phyloP scores from a whole-genome alignment of 2,329 filamentous ascomycete genomes.

The Westerdykella ornata region DNA sequence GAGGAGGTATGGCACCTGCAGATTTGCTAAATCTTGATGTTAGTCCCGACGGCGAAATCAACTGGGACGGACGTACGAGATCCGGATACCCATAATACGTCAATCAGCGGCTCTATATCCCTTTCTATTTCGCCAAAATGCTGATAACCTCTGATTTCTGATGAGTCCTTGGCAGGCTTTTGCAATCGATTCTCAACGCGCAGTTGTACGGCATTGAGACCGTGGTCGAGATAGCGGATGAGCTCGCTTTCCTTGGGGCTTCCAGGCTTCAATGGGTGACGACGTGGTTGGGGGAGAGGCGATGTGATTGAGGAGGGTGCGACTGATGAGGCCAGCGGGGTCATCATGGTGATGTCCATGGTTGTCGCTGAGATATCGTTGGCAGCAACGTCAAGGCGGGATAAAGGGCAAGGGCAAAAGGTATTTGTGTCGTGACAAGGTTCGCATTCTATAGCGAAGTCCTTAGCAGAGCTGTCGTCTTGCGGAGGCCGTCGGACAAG shows the following conservation, averaged over 20 bases:
- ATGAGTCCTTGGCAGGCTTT: constrained; percentile 15
- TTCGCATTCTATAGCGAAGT: not conserved
- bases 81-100: constrained; percentile 79
- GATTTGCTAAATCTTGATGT: constrained; percentile 48
- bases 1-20: constrained; percentile 80
- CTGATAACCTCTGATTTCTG: constrained; percentile 47
- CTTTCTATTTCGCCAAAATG: constrained; percentile 63
- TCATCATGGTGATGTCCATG: constrained; percentile 32
- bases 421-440: not conserved
- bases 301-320: constrained; percentile 35
- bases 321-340: constrained; percentile 46
- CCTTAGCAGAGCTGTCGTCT: not conserved
- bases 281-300: constrained; percentile 48
- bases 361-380: not conserved
- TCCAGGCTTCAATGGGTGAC: constrained; percentile 49
- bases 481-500: not conserved
- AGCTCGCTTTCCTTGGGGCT: constrained; percentile 53
- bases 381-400: not conserved
- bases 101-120: constrained; percentile 67
- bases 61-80: constrained; percentile 58
- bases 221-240: constrained; percentile 52
- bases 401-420: not conserved
- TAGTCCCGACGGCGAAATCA: not conserved
- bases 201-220: constrained; percentile 34
- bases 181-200: constrained; percentile 23